phyloP scores from a whole-genome alignment of 257 asterid species.

The Asclepias syriaca region DNA sequence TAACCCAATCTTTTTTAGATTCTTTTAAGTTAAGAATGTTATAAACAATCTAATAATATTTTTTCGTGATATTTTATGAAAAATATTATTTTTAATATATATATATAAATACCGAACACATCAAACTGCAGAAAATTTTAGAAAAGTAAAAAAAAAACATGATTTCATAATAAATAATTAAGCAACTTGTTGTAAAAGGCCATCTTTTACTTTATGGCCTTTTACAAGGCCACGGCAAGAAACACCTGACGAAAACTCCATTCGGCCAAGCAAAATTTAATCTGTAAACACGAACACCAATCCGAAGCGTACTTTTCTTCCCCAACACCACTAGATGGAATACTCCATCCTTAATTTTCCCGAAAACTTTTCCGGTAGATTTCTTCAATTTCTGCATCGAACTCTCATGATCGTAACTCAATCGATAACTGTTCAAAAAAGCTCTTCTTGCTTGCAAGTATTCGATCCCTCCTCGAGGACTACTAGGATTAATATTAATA shows the following conservation, averaged over 20 bases:
- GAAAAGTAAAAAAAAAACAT: not conserved
- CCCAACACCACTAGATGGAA: not conserved
- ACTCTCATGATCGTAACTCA: constrained; percentile 20
- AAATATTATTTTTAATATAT: too few species aligned
- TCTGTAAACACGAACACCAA: constrained; percentile 31
- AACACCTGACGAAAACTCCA: constrained; percentile 27
- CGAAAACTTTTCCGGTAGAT: not conserved
- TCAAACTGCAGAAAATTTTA: not conserved
- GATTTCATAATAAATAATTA: not conserved
- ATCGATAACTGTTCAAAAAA: constrained; percentile 40
- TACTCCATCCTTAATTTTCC: not conserved
- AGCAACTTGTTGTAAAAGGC: too few species aligned
- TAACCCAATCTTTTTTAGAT: too few species aligned
- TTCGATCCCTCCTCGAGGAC: constrained; percentile 26
- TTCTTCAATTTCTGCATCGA: constrained; percentile 26
- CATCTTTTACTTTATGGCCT: not conserved
- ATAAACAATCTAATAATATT: too few species aligned
- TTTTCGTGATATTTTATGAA: too few species aligned
- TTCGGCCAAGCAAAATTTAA: constrained; percentile 24
- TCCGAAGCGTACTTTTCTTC: not conserved
- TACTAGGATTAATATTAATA: not conserved
- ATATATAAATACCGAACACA: too few species aligned
- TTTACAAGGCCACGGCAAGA: constrained; percentile 22
- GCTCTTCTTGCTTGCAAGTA: constrained; percentile 41
- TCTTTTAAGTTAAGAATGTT: too few species aligned